These are phyloP conservation scores for Amaranthus tricolor DNA, from an alignment of 179 eudicot genomes.

Conservation along the genomic window DNA sequence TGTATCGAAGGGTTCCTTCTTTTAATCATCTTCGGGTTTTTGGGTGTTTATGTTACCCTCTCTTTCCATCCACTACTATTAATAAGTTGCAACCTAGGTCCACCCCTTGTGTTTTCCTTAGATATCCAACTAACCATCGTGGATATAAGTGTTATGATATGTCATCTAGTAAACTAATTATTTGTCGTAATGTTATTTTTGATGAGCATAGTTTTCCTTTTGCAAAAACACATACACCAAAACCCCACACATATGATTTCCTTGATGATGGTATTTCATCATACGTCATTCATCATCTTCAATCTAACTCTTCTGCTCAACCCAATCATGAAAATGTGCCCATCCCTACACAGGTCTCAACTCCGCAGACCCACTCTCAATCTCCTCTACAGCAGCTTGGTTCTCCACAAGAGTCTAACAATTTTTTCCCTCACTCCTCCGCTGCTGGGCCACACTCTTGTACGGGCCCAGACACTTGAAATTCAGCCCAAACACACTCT, in stretches of 20 bases:
- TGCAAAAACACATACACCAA: neutral
- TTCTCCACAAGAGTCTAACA: too few relatives aligned
- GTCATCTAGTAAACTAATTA: neutral
- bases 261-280: neutral
- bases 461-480: neutral
- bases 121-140: conserved; percentile 5
- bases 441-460: neutral
- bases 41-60: neutral
- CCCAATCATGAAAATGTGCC: too few relatives aligned
- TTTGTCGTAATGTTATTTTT: conserved; percentile 4
- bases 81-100: neutral
- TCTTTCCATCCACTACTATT: neutral
- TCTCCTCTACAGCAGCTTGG: neutral
- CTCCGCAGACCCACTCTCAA: neutral
- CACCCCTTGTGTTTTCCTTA: conserved; percentile 6
- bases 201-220: neutral
- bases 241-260: neutral
- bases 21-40: neutral
- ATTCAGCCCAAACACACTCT: neutral
- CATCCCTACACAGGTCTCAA: neutral
- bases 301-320: neutral
- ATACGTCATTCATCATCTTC: neutral
- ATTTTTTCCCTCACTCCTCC: neutral
- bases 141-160: conserved; percentile 5
- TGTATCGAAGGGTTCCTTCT: neutral